phyloP scores from a whole-genome alignment of 139 green algal species.

The Raphidocelis subcapitata region DNA sequence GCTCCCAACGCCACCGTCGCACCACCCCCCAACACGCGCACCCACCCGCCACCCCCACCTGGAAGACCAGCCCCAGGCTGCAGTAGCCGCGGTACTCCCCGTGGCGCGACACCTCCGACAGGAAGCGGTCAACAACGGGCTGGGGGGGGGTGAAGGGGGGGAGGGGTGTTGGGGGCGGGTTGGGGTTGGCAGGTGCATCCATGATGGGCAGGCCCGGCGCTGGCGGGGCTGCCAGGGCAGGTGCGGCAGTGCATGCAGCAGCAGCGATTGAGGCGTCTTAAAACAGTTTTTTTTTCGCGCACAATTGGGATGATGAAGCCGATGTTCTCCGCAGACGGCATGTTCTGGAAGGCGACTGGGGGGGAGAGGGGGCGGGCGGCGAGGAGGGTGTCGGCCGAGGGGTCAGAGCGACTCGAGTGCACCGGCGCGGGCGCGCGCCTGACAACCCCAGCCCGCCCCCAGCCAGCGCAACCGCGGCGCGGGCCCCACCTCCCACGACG shows the following conservation, averaged over 20 bases:
- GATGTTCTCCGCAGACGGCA: slow-evolving; percentile 69
- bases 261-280: too few relatives aligned
- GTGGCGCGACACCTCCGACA: slow-evolving; percentile 25
- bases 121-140: neutral
- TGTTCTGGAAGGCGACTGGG: slow-evolving; percentile 76
- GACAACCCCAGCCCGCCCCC: too few relatives aligned
- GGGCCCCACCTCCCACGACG: slow-evolving; percentile 56
- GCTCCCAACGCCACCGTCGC: too few relatives aligned
- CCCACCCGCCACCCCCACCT: slow-evolving; percentile 25
- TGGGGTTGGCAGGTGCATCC: neutral
- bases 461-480: too few relatives aligned
- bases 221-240: slow-evolving; percentile 9
- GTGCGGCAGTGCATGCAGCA: too few relatives aligned
- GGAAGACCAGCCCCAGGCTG: slow-evolving; percentile 65
- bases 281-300: neutral
- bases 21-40: too few relatives aligned
- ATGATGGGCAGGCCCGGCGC: neutral
- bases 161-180: too few relatives aligned
- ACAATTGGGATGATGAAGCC: slow-evolving; percentile 63
- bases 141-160: slow-evolving; percentile 36
- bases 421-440: too few relatives aligned
- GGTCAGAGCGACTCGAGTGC: too few relatives aligned
- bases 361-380: too few relatives aligned
- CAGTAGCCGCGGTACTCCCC: slow-evolving; percentile 50
- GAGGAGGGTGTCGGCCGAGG: too few relatives aligned